phyloP scores from a whole-genome alignment of 768 basidiomycete species.

The Tylopilus balloui region DNA sequence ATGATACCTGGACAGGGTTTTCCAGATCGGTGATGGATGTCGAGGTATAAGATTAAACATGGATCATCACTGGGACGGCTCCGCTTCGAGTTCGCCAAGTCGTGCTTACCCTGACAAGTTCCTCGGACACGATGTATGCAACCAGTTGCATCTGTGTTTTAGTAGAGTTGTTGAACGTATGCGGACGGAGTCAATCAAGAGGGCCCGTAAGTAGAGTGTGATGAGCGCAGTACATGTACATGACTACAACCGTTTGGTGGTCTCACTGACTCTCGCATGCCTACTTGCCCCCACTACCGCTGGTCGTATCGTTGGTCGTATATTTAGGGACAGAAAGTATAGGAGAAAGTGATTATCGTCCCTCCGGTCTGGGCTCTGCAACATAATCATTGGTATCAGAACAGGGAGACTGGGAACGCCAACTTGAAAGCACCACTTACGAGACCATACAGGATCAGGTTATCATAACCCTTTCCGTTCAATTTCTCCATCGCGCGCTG shows the following conservation, averaged over 20 bases:
- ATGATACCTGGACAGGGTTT: slow-evolving; percentile 36
- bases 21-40: not conserved
- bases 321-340: not conserved
- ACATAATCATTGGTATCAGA: slow-evolving; percentile 1
- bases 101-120: slow-evolving; percentile 46
- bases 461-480: slow-evolving; percentile 89
- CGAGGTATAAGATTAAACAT: not conserved
- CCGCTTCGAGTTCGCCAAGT: not conserved
- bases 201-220: no score
- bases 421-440: slow-evolving; percentile 40
- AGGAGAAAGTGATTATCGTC: slow-evolving; percentile 21
- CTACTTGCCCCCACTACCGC: not conserved
- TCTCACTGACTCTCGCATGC: no score
- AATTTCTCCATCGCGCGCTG: slow-evolving; percentile 90
- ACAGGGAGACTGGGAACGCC: not conserved
- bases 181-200: not conserved
- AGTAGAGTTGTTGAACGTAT: not conserved
- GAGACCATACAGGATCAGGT: slow-evolving; percentile 76
- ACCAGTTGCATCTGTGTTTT: slow-evolving; percentile 23
- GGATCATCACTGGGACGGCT: not conserved
- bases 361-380: slow-evolving; percentile 44
- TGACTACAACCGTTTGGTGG: not conserved
- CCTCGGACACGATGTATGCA: slow-evolving; percentile 54
- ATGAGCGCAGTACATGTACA: not conserved
- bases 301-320: not conserved